phyloP scores from a whole-genome alignment of 78 protist genomes.

The Chrysochromulina tobinii region DNA sequence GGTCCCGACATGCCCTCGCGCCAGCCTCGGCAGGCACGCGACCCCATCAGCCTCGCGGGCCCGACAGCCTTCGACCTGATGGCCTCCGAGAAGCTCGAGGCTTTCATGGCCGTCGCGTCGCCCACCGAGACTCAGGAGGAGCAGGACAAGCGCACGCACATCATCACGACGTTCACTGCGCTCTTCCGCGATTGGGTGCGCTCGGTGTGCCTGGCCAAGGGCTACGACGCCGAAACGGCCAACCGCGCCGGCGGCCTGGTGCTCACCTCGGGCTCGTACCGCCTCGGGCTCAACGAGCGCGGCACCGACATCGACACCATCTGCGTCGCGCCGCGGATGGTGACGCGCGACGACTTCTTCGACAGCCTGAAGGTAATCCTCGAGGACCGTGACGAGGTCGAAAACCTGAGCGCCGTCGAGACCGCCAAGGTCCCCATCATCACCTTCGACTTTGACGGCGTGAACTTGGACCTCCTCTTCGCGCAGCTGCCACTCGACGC shows the following conservation, averaged over 20 bases:
- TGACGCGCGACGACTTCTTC: constrained; percentile 83
- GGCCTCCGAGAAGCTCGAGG: not conserved
- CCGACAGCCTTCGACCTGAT: not conserved
- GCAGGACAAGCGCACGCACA: not conserved
- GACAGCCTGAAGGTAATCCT: not conserved
- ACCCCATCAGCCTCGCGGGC: not conserved
- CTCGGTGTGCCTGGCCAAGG: constrained; percentile 11
- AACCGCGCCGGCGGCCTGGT: constrained; percentile 62
- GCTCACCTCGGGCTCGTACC: constrained; percentile 94
- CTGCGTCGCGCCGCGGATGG: constrained; percentile 80
- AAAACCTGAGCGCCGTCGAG: not conserved
- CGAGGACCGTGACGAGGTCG: not conserved
- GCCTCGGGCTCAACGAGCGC: constrained; percentile 87
- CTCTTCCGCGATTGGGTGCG: not conserved
- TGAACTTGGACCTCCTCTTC: constrained; percentile 85
- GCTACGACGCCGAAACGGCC: not conserved
- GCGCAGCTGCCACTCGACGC: constrained; percentile 65
- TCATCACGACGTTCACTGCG: not conserved
- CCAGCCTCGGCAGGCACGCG: too few species aligned
- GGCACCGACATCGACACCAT: constrained; percentile 97
- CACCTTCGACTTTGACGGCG: constrained; percentile 79
- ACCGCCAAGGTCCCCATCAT: constrained; percentile 93
- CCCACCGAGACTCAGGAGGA: not conserved
- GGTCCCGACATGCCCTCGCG: too few species aligned
- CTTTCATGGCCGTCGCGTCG: not conserved